Conservation (phyloP, 495 filamentous ascomycete species). For the Podospora sp. region DNA sequence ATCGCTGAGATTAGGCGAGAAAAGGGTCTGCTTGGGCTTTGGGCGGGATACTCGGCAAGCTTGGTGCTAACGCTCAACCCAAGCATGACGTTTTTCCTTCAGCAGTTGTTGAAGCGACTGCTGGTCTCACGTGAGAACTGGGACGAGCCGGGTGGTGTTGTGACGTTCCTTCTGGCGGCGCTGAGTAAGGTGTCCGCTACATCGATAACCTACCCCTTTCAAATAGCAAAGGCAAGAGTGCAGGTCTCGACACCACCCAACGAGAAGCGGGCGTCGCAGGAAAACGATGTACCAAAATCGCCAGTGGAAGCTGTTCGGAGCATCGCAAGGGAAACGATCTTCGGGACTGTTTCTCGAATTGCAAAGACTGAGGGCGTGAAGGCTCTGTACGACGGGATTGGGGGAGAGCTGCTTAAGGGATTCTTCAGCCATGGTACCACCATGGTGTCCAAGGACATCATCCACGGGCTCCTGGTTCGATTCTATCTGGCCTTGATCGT, state of each 20-base stretch:
- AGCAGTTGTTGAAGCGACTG: constrained; percentile 66
- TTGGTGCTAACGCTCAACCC: constrained; percentile 85
- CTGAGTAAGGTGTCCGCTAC: constrained; percentile 79
- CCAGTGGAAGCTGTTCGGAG: constrained; percentile 18
- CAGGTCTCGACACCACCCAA: constrained; percentile 53
- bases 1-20: constrained; percentile 65
- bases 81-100: constrained; percentile 81
- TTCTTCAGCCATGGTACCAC: constrained; percentile 87
- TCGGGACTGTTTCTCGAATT: constrained; percentile 65
- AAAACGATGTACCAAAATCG: background rate
- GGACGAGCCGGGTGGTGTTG: constrained; percentile 51
- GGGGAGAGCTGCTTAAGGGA: constrained; percentile 76
- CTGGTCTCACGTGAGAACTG: constrained; percentile 55
- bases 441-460: constrained; percentile 83
- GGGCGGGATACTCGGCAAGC: constrained; percentile 86
- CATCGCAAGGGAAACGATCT: constrained; percentile 52
- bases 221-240: constrained; percentile 75
- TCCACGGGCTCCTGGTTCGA: constrained; percentile 74
- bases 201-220: constrained; percentile 82
- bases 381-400: constrained; percentile 76
- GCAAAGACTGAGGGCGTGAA: constrained; percentile 65
- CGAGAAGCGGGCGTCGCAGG: constrained; percentile 26
- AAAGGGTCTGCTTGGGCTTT: constrained; percentile 77
- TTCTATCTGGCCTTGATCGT: constrained; percentile 60
- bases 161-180: constrained; percentile 71